Base-by-base conservation (phyloP, 1,284 basidiomycete species). In the Naganishia albida region DNA sequence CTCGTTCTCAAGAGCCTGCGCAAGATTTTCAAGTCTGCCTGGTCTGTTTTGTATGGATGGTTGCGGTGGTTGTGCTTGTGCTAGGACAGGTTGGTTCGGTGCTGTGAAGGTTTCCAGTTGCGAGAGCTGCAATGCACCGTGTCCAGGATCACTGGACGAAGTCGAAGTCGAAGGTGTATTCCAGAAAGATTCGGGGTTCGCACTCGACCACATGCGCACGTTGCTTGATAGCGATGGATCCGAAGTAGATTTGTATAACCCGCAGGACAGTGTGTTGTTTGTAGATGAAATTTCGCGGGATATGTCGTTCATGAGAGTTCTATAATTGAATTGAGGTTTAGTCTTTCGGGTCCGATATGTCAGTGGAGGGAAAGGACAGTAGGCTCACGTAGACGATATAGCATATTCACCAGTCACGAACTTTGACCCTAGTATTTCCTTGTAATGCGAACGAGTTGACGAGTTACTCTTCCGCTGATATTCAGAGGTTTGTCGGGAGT, bases 11-110 rank as follows among this genome's bases (percentile, higher is more conserved):
- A 60, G 6, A 25, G 57, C 57, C 12, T 40, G 20, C 26, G 57
- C 57, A 15, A 60, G 38, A 12, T 60, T 60, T 30, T 60, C 39
- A 10, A 60, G 46, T 28, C 57, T n/a, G 16, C 57, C 57, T 10
- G 57, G 46, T 40, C n/a, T 49, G 30, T 10, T 34, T 34, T 34
- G 34, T 6, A 6, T 34, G 23, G 26, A 30, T 50, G 6, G 23
- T 15, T 30, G 2, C 26, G 1, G 49, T 8, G 25, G 15, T 1
- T n/a, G 28, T 15, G 3, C 13, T 52, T n/a, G 28, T 50, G 23
- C 20, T 16, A 20, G 20, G 28, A 10, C 13, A 18, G 28, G 4
- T 52, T 10, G 23, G 46, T 23, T 23, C 46, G 46, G n/a, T 48
- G 10, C 6, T 23, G 10, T 20, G n/a, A 48, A 20, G 4, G 34